Base-by-base conservation (phyloP, 352 stramenopile species). In the Phytophthora crassamura region DNA sequence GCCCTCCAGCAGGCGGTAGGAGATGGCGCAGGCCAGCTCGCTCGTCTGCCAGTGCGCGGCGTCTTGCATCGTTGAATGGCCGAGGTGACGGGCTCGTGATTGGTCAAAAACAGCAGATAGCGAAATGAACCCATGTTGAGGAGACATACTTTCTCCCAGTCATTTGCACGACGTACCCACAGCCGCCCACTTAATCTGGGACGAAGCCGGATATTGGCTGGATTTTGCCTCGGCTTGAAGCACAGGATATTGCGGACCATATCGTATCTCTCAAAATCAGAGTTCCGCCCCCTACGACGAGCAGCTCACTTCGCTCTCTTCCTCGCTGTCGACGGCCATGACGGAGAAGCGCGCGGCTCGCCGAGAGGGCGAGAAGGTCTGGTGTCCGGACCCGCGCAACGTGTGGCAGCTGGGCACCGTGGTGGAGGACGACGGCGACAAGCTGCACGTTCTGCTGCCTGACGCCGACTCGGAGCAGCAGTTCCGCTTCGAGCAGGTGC, bases 341-440 rank as follows among this genome's bases (percentile, higher is more conserved):
- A 46, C 69, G 54, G 77, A 72, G 11, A 88, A 88, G 72, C 80
- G 86, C 59, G 59, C 74, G 25, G 64, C 65, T 43, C 86, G 84
- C 22, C 84, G 88, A 22, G 88, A 95, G 67, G 88, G 88, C 52
- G 86, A 96, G 72, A 94, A 94, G 61, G 87, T 96, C 7, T 96
- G 88, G 88, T 92, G 84, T 55, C 86, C 88, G 0, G 86, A 95
- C 55, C 69, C 88, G 33, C 85, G 86, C 64, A 95, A 94, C 40
- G 86, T 96, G 53, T 96, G 88, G 88, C 82, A 93, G 54, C 67
- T 96, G 22, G 88, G 86, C 32, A 94, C 87, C 0, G 86, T 96
- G 45, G 75, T 94, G 32, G 88, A 96, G 59, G 88, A 95, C 62
- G 87, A 94, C 68, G 88, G 88, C 59, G 72, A 88, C 47, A 94